Evolutionary conservation across 163 green algal genomes (phyloP), one percentile per base, ranked within the genome.

Genomic region (Scenedesmus sp.): DNA sequence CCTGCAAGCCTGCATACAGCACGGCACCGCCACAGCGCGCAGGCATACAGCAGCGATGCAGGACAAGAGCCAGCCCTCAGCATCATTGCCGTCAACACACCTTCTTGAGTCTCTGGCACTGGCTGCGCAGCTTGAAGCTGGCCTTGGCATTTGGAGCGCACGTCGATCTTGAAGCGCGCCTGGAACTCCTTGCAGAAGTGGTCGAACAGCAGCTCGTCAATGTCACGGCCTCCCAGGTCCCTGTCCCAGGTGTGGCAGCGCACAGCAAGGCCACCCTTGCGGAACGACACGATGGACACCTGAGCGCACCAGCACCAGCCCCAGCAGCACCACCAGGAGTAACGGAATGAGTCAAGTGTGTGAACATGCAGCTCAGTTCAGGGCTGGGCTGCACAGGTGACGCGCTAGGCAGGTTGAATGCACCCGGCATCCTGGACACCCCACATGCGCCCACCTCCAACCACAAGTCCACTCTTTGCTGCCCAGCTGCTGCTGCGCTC

Each of bases 171-270:
- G 91, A 96, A 94, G 81, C 95, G 97, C 12, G 80, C 94, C 78
- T 97, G 93, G 81, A 96, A 95, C 73, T 97, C 82, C 80, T 96
- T 94, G 13, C 83, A 94, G 90, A 99, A 99, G 94, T 99, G 96
- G 86, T 99, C 94, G 76, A 99, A 99, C 40, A 99, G 94, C 30
- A 98, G 95, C 83, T 97, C 93, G 90, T 99, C 98, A 87, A 99
- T 97, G 91, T 99, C 95, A 42, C 97, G 91, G n/a, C 98, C 98
- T 79, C 98, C 98, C 79, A 99, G 94, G 93, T 98, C 96, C 44
- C 95, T 91, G 92, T 99, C 98, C 96, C 97, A 99, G 9, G 97
- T 94, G 87, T 98, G 97, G 2, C 96, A 95, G 49, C 98, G 93
- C 59, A 99, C 96, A 70, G 96, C 93, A 89, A 99, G 95, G 91